phyloP scores from a whole-genome alignment of 768 basidiomycete species.

The Pleurotus platypus region DNA sequence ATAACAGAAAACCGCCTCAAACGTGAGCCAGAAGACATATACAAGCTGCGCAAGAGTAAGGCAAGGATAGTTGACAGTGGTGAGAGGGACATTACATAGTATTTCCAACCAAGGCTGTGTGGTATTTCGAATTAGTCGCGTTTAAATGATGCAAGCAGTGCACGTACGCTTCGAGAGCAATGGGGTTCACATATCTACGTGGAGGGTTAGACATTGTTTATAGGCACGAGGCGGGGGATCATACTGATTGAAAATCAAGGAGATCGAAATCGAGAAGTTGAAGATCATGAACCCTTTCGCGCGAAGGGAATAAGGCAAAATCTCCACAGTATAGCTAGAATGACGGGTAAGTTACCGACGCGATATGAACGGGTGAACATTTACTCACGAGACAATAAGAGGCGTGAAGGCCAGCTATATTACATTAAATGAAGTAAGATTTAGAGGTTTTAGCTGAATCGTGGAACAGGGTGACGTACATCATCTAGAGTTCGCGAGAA shows the following conservation, averaged over 20 bases:
- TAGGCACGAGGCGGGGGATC: not conserved
- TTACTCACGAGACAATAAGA: conserved; percentile 49
- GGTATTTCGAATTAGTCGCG: no score
- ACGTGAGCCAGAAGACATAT: conserved; percentile 47
- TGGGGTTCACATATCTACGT: conserved; percentile 50
- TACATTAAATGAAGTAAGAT: conserved; percentile 35
- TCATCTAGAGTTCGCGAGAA: conserved; percentile 19
- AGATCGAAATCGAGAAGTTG: conserved; percentile 51
- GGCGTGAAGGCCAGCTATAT: conserved; percentile 58
- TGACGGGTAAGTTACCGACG: not conserved
- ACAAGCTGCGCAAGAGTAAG: conserved; percentile 30
- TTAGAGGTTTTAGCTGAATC: conserved; percentile 50
- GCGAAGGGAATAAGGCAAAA: conserved; percentile 59
- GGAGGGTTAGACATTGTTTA: not conserved
- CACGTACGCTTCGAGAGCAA: conserved; percentile 38
- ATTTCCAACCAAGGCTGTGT: conserved; percentile 5
- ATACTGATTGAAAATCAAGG: conserved; percentile 71
- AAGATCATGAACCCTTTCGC: conserved; percentile 64
- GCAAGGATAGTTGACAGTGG: not conserved
- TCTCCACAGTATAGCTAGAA: conserved; percentile 56
- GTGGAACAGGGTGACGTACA: conserved; percentile 19
- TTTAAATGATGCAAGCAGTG: no score
- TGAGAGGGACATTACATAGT: not conserved
- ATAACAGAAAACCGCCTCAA: conserved; percentile 44
- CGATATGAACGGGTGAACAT: conserved; percentile 12